A percentile compares a stretch with the other conserved stretches of the same genome.
These are phyloP conservation scores for Dentipellis sp. DNA, from an alignment of 768 basidiomycete species.

Conservation along the genomic window DNA sequence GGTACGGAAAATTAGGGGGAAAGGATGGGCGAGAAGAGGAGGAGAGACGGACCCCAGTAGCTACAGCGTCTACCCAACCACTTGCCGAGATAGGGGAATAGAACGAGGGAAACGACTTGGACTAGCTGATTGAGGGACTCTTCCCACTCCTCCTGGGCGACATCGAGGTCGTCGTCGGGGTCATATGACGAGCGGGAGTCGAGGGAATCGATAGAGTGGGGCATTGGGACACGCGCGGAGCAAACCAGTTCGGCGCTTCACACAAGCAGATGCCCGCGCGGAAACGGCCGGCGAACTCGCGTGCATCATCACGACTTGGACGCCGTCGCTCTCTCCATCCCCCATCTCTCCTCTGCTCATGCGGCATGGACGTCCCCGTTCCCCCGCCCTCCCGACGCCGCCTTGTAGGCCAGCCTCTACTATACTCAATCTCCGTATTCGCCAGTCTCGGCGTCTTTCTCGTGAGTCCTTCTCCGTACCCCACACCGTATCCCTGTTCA, in stretches of 20 bases:
- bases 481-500: not conserved
- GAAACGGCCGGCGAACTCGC: constrained; percentile 3
- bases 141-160: constrained; percentile 89
- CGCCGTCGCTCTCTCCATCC: constrained; percentile 3
- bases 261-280: not conserved
- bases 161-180: constrained; percentile 54
- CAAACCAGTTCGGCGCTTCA: not conserved
- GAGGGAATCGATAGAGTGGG: constrained; percentile 42
- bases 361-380: constrained; percentile 40
- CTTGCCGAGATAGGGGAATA: constrained; percentile 82
- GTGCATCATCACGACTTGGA: constrained; percentile 5
- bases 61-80: constrained; percentile 83
- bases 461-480: constrained; percentile 34
- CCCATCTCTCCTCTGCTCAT: constrained; percentile 23
- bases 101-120: constrained; percentile 67
- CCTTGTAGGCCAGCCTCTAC: constrained; percentile 70
- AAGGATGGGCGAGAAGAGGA: not conserved
- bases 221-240: constrained; percentile 31
- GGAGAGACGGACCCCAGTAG: constrained; percentile 60
- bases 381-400: constrained; percentile 27
- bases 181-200: constrained; percentile 44
- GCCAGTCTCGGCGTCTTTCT: constrained; percentile 82
- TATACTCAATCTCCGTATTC: constrained; percentile 74
- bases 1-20: not conserved
- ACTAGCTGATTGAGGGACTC: constrained; percentile 82